Conservation (phyloP, 2,329 filamentous ascomycete genomes). For the Didymella lethalis region DNA sequence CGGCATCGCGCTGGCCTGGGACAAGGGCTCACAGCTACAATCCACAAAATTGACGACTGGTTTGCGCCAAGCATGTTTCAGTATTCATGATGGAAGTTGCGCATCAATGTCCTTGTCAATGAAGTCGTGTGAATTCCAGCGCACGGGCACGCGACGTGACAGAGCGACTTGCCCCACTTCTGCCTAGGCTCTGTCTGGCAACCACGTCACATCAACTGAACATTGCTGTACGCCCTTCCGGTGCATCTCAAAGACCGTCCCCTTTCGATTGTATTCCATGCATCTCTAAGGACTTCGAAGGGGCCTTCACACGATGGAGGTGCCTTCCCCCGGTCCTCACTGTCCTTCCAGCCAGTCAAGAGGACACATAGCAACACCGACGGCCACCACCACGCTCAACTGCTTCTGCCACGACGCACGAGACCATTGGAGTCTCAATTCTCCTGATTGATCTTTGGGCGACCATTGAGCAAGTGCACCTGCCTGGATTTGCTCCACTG, state of each 20-base stretch:
- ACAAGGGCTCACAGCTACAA: background rate
- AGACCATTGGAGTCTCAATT: background rate
- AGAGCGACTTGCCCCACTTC: constrained; percentile 20
- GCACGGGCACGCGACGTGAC: constrained; percentile 30
- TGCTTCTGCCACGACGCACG: background rate
- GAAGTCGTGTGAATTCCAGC: background rate
- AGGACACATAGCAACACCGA: constrained; percentile 15
- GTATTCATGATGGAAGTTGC: constrained; percentile 1
- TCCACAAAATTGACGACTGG: background rate
- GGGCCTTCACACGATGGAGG: constrained; percentile 37
- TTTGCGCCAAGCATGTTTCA: constrained; percentile 4
- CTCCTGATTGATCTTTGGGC: background rate
- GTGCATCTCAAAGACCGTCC: constrained; percentile 19
- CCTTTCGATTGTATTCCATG: constrained; percentile 43
- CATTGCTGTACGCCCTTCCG: constrained; percentile 37
- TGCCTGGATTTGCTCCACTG: background rate
- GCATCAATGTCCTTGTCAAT: constrained; percentile 3
- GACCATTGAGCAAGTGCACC: background rate
- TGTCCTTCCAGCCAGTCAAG: constrained; percentile 29
- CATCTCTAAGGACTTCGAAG: constrained; percentile 10
- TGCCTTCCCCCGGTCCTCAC: constrained; percentile 30
- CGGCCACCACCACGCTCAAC: constrained; percentile 1
- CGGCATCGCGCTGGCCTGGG: constrained; percentile 52
- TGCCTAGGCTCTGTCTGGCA: constrained; percentile 31
- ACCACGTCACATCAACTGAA: constrained; percentile 21